These are phyloP conservation scores for Cornus controversa DNA, from an alignment of 148 eudicot species.

Conservation along the genomic window DNA sequence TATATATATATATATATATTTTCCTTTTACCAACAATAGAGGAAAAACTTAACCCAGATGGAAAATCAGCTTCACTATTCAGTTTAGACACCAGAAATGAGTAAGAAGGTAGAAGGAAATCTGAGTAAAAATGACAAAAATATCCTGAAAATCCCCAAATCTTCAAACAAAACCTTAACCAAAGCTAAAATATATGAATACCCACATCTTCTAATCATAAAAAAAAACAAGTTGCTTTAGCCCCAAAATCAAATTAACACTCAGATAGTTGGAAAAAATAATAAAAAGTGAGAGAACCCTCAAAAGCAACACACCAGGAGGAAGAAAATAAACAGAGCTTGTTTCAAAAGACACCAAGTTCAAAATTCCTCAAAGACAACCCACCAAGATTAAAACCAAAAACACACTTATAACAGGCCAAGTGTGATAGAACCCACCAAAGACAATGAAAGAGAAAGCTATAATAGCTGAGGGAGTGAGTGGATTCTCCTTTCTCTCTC, in stretches of 20 bases:
- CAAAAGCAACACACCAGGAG: not conserved
- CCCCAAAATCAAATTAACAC: conserved; percentile 17
- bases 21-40: not conserved
- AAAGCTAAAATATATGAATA: conserved; percentile 15
- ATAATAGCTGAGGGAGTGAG: conserved; percentile 19
- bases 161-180: not conserved
- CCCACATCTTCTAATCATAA: conserved; percentile 37
- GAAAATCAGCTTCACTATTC: not conserved
- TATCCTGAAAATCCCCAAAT: not conserved
- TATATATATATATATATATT: too few species aligned
- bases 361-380: conserved; percentile 14
- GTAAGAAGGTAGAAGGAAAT: not conserved
- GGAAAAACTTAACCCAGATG: conserved; percentile 21
- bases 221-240: not conserved
- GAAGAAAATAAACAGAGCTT: not conserved
- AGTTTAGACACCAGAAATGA: not conserved
- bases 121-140: not conserved
- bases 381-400: not conserved
- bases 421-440: not conserved
- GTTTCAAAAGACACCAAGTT: not conserved
- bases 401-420: not conserved
- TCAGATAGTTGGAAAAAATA: too few species aligned
- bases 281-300: not conserved
- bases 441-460: not conserved
- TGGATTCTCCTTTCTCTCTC: not conserved